Evolutionary conservation across 768 basidiomycete genomes (phyloP).

Genomic region (Steccherinum ochraceum): DNA sequence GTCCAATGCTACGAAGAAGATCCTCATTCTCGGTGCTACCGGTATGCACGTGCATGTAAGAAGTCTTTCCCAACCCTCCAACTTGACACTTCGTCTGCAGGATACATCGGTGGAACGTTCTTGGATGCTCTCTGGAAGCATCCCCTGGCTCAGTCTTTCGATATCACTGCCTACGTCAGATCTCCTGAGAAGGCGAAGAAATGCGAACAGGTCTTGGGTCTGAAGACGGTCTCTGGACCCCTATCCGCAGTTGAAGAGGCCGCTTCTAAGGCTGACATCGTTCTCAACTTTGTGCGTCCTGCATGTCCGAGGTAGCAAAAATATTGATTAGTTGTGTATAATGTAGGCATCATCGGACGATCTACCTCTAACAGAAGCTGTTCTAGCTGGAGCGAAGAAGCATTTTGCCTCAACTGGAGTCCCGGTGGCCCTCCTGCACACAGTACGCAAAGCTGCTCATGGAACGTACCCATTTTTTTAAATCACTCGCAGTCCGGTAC

Average conservation of each 20-base stretch:
- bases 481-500: constrained; percentile 15
- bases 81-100: too few relatives aligned
- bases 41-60: too few relatives aligned
- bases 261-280: constrained; percentile 37
- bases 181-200: constrained; percentile 30
- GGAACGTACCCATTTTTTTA: not conserved
- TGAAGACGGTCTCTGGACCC: constrained; percentile 12
- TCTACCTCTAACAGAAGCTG: constrained; percentile 34
- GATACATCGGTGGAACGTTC: constrained; percentile 53
- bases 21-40: too few relatives aligned
- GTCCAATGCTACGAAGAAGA: too few relatives aligned
- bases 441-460: constrained; percentile 34
- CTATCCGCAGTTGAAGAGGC: constrained; percentile 27
- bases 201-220: constrained; percentile 14
- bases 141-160: constrained; percentile 33
- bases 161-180: constrained; percentile 41
- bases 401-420: constrained; percentile 34
- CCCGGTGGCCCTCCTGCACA: constrained; percentile 50
- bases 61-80: too few relatives aligned
- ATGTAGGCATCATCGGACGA: constrained; percentile 43
- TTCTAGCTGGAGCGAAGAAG: constrained; percentile 47
- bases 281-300: constrained; percentile 11
- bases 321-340: too few relatives aligned
- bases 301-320: too few relatives aligned
- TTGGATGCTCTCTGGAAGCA: constrained; percentile 42